A percentile compares a stretch with the other conserved stretches of the same genome.
Evolutionary conservation across 768 basidiomycete species (phyloP).

Genomic region (Harrya chromipes): DNA sequence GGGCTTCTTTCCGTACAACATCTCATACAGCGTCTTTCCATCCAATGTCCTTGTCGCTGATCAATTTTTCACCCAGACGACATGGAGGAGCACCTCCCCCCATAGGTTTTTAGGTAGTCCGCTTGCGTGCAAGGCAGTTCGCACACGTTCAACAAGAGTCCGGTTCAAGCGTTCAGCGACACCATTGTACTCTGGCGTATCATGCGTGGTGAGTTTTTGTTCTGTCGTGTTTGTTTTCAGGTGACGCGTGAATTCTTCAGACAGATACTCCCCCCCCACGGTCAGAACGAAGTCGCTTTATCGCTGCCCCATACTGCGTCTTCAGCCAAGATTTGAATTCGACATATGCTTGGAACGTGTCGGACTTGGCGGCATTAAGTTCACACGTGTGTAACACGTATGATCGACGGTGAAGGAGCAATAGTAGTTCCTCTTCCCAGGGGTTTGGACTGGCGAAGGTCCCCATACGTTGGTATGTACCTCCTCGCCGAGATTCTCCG

Average conservation of each 20-base stretch:
- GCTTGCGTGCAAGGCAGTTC: background rate
- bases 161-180: background rate
- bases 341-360: constrained; percentile 6
- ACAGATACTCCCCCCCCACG: constrained; percentile 34
- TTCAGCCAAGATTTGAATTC: background rate
- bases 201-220: background rate
- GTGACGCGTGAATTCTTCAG: background rate
- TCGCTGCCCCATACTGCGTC: background rate
- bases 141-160: background rate
- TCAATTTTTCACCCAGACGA: constrained; percentile 2
- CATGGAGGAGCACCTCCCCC: background rate
- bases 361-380: constrained; percentile 4
- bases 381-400: background rate
- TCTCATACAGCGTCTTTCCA: background rate
- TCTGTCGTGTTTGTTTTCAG: background rate
- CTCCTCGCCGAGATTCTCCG: constrained; percentile 1
- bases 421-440: constrained; percentile 5
- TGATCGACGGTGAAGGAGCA: constrained; percentile 9
- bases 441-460: background rate
- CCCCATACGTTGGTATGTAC: constrained; percentile 13
- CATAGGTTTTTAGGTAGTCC: background rate
- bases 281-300: constrained; percentile 8
- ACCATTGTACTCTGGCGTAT: background rate
- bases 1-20: background rate
- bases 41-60: no score